These are phyloP conservation scores for Borealophlyctis nickersoniae DNA, from an alignment of 192 early-diverging fungal species.

Conservation along the genomic window DNA sequence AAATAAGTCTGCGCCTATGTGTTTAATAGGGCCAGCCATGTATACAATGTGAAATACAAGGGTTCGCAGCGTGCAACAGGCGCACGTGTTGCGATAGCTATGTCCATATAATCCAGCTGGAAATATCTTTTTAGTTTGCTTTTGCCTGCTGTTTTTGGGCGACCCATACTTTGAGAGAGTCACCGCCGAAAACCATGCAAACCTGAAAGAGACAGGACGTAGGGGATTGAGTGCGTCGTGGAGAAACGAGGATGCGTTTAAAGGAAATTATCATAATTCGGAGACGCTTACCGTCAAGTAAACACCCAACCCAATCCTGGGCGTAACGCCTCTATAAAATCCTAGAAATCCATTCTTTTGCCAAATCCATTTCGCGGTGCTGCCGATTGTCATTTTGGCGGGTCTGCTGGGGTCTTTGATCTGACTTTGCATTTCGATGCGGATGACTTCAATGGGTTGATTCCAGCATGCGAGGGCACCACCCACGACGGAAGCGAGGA, in stretches of 20 bases:
- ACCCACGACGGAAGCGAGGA: conserved; percentile 78
- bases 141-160: conserved; percentile 15
- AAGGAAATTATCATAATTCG: neutral
- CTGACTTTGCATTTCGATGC: conserved; percentile 98
- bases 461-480: conserved; percentile 97
- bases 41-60: too few species aligned
- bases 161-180: conserved; percentile 14
- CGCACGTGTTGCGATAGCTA: too few species aligned
- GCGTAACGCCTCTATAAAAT: conserved; percentile 77
- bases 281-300: conserved; percentile 73
- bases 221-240: neutral
- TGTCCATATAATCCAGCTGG: too few species aligned
- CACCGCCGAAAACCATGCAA: conserved; percentile 32
- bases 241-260: neutral
- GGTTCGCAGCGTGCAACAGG: too few species aligned
- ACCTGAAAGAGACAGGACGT: neutral
- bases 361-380: conserved; percentile 85
- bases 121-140: too few species aligned
- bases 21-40: too few species aligned
- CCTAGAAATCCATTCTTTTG: conserved; percentile 84
- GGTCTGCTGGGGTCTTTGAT: conserved; percentile 84
- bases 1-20: too few species aligned
- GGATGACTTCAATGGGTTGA: conserved; percentile 98
- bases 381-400: conserved; percentile 84
- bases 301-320: conserved; percentile 36